phyloP scores from a whole-genome alignment of 202 grass and related monocot species.

The Schoenoplectus triqueter region DNA sequence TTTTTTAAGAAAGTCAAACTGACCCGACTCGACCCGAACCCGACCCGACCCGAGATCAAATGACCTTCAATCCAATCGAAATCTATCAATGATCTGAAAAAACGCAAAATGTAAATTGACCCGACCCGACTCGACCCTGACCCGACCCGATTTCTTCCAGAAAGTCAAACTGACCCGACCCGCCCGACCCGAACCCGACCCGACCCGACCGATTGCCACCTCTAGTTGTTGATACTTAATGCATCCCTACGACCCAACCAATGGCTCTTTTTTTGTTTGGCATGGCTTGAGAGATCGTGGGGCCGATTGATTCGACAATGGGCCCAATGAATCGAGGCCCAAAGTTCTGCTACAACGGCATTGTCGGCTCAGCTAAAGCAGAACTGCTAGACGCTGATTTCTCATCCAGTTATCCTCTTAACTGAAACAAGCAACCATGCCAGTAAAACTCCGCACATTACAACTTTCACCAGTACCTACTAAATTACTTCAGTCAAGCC shows the following conservation, averaged over 20 bases:
- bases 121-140: too few relatives aligned
- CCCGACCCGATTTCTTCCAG: too few relatives aligned
- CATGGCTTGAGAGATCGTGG: neutral
- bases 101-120: too few relatives aligned
- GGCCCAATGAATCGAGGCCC: neutral
- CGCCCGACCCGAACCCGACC: too few relatives aligned
- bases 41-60: too few relatives aligned
- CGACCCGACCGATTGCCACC: too few relatives aligned
- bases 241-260: neutral
- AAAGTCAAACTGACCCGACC: too few relatives aligned
- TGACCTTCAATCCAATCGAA: too few relatives aligned
- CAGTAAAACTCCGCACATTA: neutral
- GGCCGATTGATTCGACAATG: neutral
- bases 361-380: neutral
- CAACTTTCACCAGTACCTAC: neutral
- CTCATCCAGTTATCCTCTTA: neutral
- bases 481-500: neutral
- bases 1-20: too few relatives aligned
- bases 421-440: neutral
- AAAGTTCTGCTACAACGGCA: neutral
- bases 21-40: too few relatives aligned
- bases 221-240: neutral
- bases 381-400: neutral
- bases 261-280: neutral
- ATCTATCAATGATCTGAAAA: too few relatives aligned